These are phyloP conservation scores for Phytophthora multivora DNA, from an alignment of 352 stramenopile genomes.

Conservation along the genomic window DNA sequence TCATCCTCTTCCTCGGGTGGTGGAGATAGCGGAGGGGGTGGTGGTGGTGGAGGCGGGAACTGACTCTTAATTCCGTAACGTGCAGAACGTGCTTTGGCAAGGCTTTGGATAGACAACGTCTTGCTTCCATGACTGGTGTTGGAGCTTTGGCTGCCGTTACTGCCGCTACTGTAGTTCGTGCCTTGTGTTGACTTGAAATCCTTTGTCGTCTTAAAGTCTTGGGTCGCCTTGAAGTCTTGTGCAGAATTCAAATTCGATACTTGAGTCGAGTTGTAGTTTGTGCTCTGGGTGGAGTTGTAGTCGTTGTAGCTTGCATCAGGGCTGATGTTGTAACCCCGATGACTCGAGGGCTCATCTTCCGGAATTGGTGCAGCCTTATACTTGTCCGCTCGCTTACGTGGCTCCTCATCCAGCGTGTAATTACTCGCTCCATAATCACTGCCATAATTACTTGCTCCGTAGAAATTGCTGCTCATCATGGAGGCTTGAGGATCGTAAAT, in stretches of 20 bases:
- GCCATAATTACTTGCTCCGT: slow-evolving; percentile 37
- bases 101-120: slow-evolving; percentile 47
- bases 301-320: slow-evolving; percentile 18
- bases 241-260: slow-evolving; percentile 11
- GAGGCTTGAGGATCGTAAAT: slow-evolving; percentile 36
- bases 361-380: slow-evolving; percentile 48
- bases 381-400: slow-evolving; percentile 41
- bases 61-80: slow-evolving; percentile 37
- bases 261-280: slow-evolving; percentile 14
- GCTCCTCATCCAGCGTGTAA: slow-evolving; percentile 37
- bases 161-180: slow-evolving; percentile 11
- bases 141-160: slow-evolving; percentile 14
- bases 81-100: slow-evolving; percentile 32
- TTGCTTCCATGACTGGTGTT: slow-evolving; percentile 29
- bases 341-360: slow-evolving; percentile 29
- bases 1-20: slow-evolving; percentile 32
- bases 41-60: slow-evolving; percentile 30
- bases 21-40: slow-evolving; percentile 30
- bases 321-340: slow-evolving; percentile 19
- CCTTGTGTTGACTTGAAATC: slow-evolving; percentile 18
- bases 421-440: slow-evolving; percentile 29
- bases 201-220: slow-evolving; percentile 8
- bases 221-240: slow-evolving; percentile 2
- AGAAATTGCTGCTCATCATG: slow-evolving; percentile 37
- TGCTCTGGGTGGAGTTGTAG: slow-evolving; percentile 10